phyloP scores from a whole-genome alignment of 176 grass and related monocot species.

The Avena eriantha region DNA sequence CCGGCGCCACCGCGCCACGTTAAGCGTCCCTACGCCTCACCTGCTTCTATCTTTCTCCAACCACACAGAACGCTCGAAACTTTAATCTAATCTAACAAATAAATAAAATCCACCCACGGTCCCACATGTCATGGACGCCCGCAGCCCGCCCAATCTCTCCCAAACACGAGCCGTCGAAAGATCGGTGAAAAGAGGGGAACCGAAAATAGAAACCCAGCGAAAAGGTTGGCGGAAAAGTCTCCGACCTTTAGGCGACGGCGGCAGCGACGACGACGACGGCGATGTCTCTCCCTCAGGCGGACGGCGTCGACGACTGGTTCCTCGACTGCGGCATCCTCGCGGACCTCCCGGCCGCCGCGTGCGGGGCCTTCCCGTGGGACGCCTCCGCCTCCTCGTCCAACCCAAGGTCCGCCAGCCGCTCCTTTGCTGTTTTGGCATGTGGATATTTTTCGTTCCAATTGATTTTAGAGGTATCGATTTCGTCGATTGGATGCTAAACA shows the following conservation, averaged over 20 bases:
- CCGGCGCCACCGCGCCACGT: constrained; percentile 21
- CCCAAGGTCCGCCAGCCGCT: constrained; percentile 37
- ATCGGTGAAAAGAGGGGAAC: neutral
- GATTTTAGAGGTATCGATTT: neutral
- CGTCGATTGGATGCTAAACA: neutral
- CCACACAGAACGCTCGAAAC: neutral
- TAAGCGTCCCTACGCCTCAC: constrained; percentile 9
- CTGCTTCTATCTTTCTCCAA: neutral
- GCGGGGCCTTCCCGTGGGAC: constrained; percentile 59
- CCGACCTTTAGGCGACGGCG: constrained; percentile 28
- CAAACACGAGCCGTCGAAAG: neutral
- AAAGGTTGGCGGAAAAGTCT: constrained; percentile 21
- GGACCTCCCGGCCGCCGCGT: constrained; percentile 52
- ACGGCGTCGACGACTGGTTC: constrained; percentile 61
- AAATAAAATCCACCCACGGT: neutral
- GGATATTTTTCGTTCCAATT: neutral
- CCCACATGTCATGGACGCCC: neutral
- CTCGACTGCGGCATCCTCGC: constrained; percentile 62
- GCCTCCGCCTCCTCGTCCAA: constrained; percentile 54
- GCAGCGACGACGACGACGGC: constrained; percentile 27
- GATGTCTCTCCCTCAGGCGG: constrained; percentile 53
- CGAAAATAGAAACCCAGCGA: neutral
- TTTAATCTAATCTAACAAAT: neutral
- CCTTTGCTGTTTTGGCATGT: neutral
- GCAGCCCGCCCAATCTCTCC: neutral